These are phyloP conservation scores for Alliaria petiolata DNA, from an alignment of 345 rosid genomes.

Conservation along the genomic window DNA sequence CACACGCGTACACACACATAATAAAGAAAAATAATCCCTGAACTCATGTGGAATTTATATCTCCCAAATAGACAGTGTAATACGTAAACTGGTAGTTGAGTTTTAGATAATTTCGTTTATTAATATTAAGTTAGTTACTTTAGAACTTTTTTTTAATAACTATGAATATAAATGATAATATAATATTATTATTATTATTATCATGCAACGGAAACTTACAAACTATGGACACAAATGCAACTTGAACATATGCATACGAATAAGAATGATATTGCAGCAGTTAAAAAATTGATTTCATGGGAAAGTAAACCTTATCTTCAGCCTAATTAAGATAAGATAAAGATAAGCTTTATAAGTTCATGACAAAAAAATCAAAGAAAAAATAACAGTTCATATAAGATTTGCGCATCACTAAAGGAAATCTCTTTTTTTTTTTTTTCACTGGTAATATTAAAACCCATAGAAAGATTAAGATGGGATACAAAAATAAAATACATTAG, in stretches of 20 bases:
- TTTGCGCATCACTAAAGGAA: not conserved
- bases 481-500: too few species aligned
- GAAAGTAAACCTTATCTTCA: constrained; percentile 19
- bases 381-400: not conserved
- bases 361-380: not conserved
- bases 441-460: too few species aligned
- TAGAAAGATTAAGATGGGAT: too few species aligned
- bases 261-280: constrained; percentile 2
- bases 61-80: not conserved
- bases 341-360: not conserved
- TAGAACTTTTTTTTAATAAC: not conserved
- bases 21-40: not conserved
- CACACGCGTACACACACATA: not conserved
- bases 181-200: too few species aligned
- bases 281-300: not conserved
- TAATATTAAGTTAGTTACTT: not conserved
- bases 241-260: constrained; percentile 15
- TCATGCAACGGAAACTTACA: too few species aligned
- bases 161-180: too few species aligned
- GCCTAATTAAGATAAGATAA: constrained; percentile 14
- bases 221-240: not conserved
- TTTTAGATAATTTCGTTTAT: not conserved
- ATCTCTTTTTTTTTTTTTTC: not conserved
- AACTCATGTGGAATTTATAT: not conserved
- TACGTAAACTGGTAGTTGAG: not conserved